Evolutionary conservation across 345 rosid genomes (phyloP), one percentile per base, ranked within the genome.

Genomic region (Geranium brycei): DNA sequence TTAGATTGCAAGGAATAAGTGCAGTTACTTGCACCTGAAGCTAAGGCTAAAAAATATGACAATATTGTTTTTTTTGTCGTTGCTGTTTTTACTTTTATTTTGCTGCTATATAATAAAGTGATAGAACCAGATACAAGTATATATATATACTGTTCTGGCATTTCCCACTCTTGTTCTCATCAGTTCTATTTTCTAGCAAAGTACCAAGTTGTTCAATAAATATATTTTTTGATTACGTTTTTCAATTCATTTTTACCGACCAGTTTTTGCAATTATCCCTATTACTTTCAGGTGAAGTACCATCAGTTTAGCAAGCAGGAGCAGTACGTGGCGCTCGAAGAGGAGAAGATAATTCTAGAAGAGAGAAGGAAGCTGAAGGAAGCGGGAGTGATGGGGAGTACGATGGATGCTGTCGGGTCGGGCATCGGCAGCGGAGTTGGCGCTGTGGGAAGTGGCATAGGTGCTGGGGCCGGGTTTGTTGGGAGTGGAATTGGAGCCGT

Each of bases 361-460:
- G 77, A 74, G 64, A 88, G 87, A 47, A 91, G 84, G 85, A 88
- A 81, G 68, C 71, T 88, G 74, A 95, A 91, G 69, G 99, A 80
- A 68, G 88, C 88, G 17, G 99, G 99, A 61, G 86, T 85, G 61
- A 85, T 95, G n/a, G 96, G 92, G 61, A 95, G 99, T 76, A 91
- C 93, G 1, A 79, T 85, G 92, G 95, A 86, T 61, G 89, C 91
- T 77, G 89, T 67, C 66, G 83, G 70, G 30, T 76, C 84, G 1
- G 84, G 88, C 19, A 62, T 91, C 4, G 93, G 84, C 31, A 66
- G 87, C 14, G 98, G 95, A 15, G 41, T 35, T 4, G 41, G 41
- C 10, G 41, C 41, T 4, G 41, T 35, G 7, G 97, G 96, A 5
- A 76, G 77, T 0, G 97, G 97, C 5, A 64, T 86, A 17, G 95